phyloP scores from a whole-genome alignment of 371 early-diverging fungal species.

The Amoeboaphelidium occidentale region DNA sequence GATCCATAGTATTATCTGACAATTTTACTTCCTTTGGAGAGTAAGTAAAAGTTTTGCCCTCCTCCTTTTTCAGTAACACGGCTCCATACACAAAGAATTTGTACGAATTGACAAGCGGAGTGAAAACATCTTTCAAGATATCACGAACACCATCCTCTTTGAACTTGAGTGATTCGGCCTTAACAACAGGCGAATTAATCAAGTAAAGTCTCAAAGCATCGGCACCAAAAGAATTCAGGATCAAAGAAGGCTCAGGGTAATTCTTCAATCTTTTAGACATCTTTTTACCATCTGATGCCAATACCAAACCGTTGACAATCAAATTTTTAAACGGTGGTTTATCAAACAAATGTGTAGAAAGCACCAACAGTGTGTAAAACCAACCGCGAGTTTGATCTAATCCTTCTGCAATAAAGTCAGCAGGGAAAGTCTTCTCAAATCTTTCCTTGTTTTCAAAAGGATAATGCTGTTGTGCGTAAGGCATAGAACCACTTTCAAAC shows the following conservation, averaged over 20 bases:
- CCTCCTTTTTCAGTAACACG: slow-evolving; percentile 64
- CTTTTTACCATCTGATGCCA: slow-evolving; percentile 99
- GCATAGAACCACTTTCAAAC: slow-evolving; percentile 96
- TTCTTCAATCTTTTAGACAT: slow-evolving; percentile 99
- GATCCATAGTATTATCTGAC: slow-evolving; percentile 82
- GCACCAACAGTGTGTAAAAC: slow-evolving; percentile 99
- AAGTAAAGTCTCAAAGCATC: slow-evolving; percentile 90
- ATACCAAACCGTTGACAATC: slow-evolving; percentile 96
- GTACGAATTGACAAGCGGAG: slow-evolving; percentile 98
- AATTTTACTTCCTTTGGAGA: slow-evolving; percentile 33
- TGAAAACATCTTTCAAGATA: slow-evolving; percentile 75
- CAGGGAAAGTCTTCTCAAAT: slow-evolving; percentile 83
- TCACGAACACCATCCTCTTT: slow-evolving; percentile 97
- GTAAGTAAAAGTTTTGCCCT: slow-evolving; percentile 46
- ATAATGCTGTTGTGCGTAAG: slow-evolving; percentile 98
- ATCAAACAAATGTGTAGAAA: slow-evolving; percentile 95
- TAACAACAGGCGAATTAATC: slow-evolving; percentile 97
- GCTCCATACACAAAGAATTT: slow-evolving; percentile 88
- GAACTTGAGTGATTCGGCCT: slow-evolving; percentile 91
- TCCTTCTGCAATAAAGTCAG: slow-evolving; percentile 99
- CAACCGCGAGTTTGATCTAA: slow-evolving; percentile 99
- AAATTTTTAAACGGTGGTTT: slow-evolving; percentile 98
- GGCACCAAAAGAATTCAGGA: slow-evolving; percentile 88
- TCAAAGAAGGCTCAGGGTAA: slow-evolving; percentile 86
- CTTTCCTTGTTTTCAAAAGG: slow-evolving; percentile 87